Evolutionary conservation across 2,329 filamentous ascomycete genomes (phyloP), one percentile per base, ranked within the genome.

Genomic region (Penicillium griseofulvum): DNA sequence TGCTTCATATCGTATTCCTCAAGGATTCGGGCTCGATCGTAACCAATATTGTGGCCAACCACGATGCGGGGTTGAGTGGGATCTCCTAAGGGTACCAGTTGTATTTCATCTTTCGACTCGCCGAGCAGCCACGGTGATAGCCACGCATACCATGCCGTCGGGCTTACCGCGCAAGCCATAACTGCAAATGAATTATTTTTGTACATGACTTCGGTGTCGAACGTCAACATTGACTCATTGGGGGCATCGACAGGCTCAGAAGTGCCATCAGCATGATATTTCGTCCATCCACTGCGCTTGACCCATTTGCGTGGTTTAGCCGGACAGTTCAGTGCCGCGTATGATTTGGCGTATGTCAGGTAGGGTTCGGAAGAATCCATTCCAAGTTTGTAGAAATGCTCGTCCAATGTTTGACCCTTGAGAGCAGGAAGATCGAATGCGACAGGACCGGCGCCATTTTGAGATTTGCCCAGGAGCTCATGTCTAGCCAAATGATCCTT

Each of bases 161-260:
- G 87, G 63, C 91, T 91, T 17, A 87, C 89, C 14, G 95, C 94
- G 70, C 93, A 97, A 22, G 95, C 94, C 91, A 99, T 97, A 54
- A 96, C 91, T 0, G 95, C 91, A 72, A 91, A 99, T 0, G 89
- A 87, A 62, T 87, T 93, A 69, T 94, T 86, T 71, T 95, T 96
- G 83, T 88, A 99, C 87, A 99, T 87, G 44, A 97, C 92, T 74
- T 99, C 94, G 1, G 92, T 96, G 74, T 99, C 94, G 65, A 99
- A 99, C 36, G 89, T 92, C 52, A 97, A 78, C 81, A 93, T 87
- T 4, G 83, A 77, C 69, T 94, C 92, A 57, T 93, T 81, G 0
- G 95, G 94, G 10, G 86, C 84, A 58, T 88, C 85, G 5, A 96
- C 84, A 3, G 80, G 72, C 69, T 94, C 89, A n/a, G 81, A 82